These are phyloP conservation scores for Stevia rebaudiana DNA, from an alignment of 140 eudicot species.

Conservation along the genomic window DNA sequence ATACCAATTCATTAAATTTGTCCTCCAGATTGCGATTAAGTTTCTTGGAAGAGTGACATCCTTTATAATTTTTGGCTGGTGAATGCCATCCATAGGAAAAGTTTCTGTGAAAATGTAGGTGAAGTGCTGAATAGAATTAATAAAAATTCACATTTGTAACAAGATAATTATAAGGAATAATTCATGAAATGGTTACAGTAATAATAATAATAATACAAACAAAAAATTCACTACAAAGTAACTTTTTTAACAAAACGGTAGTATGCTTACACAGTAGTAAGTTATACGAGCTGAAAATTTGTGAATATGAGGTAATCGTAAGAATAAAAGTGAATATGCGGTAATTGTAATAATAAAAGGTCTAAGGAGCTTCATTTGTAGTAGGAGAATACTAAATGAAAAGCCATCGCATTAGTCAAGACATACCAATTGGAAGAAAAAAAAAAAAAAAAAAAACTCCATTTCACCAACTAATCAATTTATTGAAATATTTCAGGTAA, in stretches of 20 bases:
- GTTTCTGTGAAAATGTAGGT: slow-evolving; percentile 34
- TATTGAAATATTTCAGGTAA: neutral
- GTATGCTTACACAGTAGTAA: slow-evolving; percentile 9
- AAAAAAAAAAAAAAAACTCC: neutral
- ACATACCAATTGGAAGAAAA: neutral
- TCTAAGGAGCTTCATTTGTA: slow-evolving; percentile 3
- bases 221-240: slow-evolving; percentile 1
- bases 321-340: slow-evolving; percentile 16
- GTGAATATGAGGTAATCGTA: neutral
- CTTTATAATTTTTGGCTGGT: slow-evolving; percentile 34
- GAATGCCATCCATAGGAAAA: slow-evolving; percentile 36
- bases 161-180: neutral
- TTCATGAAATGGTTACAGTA: neutral
- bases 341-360: neutral
- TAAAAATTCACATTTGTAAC: neutral
- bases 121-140: neutral
- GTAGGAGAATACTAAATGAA: neutral
- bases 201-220: neutral
- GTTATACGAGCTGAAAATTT: slow-evolving; percentile 2
- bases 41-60: slow-evolving; percentile 30
- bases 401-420: slow-evolving; percentile 5
- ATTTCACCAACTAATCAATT: neutral
- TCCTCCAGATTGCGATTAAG: slow-evolving; percentile 31
- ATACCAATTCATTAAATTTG: slow-evolving; percentile 46
- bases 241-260: slow-evolving; percentile 10